Base-by-base conservation (phyloP, 257 asterid species). In the Knoxia roxburghii region DNA sequence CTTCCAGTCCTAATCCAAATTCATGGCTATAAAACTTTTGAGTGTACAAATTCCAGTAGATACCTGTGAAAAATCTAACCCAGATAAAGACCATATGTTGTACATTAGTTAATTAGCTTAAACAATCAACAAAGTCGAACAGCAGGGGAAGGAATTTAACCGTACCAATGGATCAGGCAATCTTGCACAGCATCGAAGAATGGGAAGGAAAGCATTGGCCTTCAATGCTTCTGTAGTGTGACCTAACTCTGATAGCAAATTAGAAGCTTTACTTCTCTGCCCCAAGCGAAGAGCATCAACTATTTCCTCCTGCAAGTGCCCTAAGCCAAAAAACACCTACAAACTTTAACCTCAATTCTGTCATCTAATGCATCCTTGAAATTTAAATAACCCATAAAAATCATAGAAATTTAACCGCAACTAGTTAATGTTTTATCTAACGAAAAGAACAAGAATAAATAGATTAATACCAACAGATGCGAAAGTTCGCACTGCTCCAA, bases 101-200 rank as follows among this genome's bases (percentile, higher is more conserved):
- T 49, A 48, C n/a, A 23, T 15, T 32, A 48, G 9, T 9, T 37
- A 37, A 37, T 3, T 37, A 37, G 4, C 41, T 39, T 23, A 24
- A 21, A 35, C 54, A 61, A 35, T 63, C 21, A 56, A 37, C 24
- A 53, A 32, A 61, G 39, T 10, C 15, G 58, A 41, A 64, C 24
- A 69, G 67, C 48, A 61, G 53, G 68, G 32, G 65, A 67, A 12
- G 50, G 33, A 68, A 78, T 61, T 33, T 45, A 71, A 68, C 50
- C 82, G 57, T 76, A 89, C 98, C 90, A 86, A 69, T 67, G 97
- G 94, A 79, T 92, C 97, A 32, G 89, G 95, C 71, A 73, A 73
- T 68, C 78, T 73, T 10, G 96, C 90, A 78, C 95, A 92, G 72
- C 79, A 78, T 65, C 77, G 79, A 78, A 92, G 89, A 70, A 92